Conservation (phyloP, 73 alveolate species). For the Paramecium sonneborni region DNA sequence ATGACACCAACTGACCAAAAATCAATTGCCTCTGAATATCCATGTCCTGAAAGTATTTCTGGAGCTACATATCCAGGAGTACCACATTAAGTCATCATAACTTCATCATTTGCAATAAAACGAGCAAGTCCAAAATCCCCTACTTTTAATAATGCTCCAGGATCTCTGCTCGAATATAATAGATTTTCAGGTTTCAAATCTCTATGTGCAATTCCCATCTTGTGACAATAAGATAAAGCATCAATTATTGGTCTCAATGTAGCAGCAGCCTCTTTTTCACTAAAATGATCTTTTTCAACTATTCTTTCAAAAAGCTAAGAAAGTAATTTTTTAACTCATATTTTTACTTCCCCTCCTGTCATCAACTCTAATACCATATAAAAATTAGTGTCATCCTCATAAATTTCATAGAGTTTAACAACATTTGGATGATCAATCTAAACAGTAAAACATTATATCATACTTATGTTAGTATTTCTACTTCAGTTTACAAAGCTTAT, state of each 20-base stretch:
- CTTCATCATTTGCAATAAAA: slow-evolving; percentile 52
- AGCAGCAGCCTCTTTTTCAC: slow-evolving; percentile 81
- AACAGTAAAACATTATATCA: neutral
- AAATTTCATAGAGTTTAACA: slow-evolving; percentile 82
- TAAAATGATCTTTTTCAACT: slow-evolving; percentile 84
- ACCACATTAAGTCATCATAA: slow-evolving; percentile 72
- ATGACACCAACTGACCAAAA: slow-evolving; percentile 77
- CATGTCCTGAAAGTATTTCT: slow-evolving; percentile 71
- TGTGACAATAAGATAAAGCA: slow-evolving; percentile 80
- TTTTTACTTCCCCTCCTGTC: slow-evolving; percentile 87
- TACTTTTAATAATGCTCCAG: slow-evolving; percentile 69
- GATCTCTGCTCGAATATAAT: slow-evolving; percentile 54
- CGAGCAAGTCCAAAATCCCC: slow-evolving; percentile 83
- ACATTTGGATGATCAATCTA: slow-evolving; percentile 92
- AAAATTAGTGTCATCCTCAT: slow-evolving; percentile 78
- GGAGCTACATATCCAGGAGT: slow-evolving; percentile 83
- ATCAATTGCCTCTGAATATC: slow-evolving; percentile 72
- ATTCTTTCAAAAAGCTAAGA: slow-evolving; percentile 77
- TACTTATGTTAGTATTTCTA: slow-evolving; percentile 82
- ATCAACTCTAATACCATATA: slow-evolving; percentile 84
- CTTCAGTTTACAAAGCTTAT: slow-evolving; percentile 76
- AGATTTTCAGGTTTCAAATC: slow-evolving; percentile 77
- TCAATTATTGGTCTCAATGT: slow-evolving; percentile 78
- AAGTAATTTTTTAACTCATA: neutral
- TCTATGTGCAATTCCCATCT: slow-evolving; percentile 80